Base-by-base conservation (phyloP, 805 yeast species). In the Hanseniaspora valbyensis region DNA sequence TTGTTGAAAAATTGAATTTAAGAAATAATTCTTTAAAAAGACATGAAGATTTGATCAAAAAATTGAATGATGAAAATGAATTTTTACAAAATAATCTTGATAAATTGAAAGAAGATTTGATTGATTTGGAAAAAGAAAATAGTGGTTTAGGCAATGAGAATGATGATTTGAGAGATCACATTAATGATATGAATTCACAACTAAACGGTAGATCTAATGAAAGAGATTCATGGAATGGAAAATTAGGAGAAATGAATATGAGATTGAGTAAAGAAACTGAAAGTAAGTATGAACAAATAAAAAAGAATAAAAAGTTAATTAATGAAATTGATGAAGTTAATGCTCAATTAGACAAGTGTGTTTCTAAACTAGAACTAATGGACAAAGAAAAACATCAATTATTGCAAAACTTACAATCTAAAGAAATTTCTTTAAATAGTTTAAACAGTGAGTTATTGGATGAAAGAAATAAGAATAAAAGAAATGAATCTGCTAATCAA, bases 51-150 rank as follows among this genome's bases (percentile, higher is more conserved):
- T 66, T 71, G 26, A 63, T 75, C 43, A 61, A 68, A 57, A 49
- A 66, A 59, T 44, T 66, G 56, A 58, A 64, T 48, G 40, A 51
- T 16, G 65, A 69, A 26, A 57, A 67, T 25, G 60, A 59, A 7
- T 49, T 37, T 1, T 56, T 69, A 52, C 68, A 66, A 50, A 40
- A 54, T 2, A 66, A 65, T 25, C 54, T 68, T n/a, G 71, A 68
- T 39, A 61, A 61, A 13, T 67, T 73, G 50, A 74, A 78, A 53
- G 74, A 74, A 41, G 77, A 77, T 42, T 72, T 75, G 36, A 66
- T 80, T 52, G 76, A 78, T 44, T 63, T 79, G 4, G 65, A 69
- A 22, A 86, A 83, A 61, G 92, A 83, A 59, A 82, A 80, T 58
- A 79, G 78, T 57, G 74, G 82, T 1, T 60, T 83, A 54, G 70